Conservation (phyloP, 1,139 yeast genomes). For the Kodamaea fungicola region DNA sequence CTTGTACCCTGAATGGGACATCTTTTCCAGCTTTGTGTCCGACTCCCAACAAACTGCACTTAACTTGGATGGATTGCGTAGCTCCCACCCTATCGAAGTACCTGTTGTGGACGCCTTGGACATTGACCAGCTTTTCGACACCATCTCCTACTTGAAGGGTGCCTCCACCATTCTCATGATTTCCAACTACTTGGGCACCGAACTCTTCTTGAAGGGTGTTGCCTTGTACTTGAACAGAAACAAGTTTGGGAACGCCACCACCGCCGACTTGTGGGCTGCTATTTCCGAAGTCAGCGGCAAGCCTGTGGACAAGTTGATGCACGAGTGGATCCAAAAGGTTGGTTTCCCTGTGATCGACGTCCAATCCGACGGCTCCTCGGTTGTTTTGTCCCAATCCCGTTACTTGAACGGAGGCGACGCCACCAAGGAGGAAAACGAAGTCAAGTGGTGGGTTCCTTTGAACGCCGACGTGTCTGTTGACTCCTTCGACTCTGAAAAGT, state of each 20-base stretch:
- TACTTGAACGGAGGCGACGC: conserved; percentile 79
- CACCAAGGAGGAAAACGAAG: conserved; percentile 46
- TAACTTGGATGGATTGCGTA: conserved; percentile 65
- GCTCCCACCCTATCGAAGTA: conserved; percentile 84
- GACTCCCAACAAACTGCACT: conserved; percentile 70
- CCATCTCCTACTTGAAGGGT: conserved; percentile 80
- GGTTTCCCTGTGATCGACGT: conserved; percentile 83
- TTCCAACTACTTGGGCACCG: conserved; percentile 64
- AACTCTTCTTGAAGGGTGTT: conserved; percentile 67
- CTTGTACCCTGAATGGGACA: conserved; percentile 83
- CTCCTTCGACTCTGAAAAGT: conserved; percentile 21
- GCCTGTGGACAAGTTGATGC: conserved; percentile 71
- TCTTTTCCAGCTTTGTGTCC: conserved; percentile 70
- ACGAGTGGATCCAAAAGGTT: conserved; percentile 75
- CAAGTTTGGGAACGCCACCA: conserved; percentile 72
- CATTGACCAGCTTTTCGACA: conserved; percentile 82
- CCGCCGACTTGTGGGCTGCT: conserved; percentile 79
- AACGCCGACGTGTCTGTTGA: conserved; percentile 34
- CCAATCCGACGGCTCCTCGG: conserved; percentile 37
- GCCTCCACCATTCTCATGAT: conserved; percentile 74
- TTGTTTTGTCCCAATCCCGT: conserved; percentile 66
- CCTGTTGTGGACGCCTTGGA: conserved; percentile 79
- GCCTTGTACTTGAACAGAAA: conserved; percentile 66
- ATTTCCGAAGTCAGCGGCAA: conserved; percentile 70
- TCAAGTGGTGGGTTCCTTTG: conserved; percentile 77